Evolutionary conservation across 1,139 yeast genomes (phyloP), one percentile per base, ranked within the genome.

Genomic region (Ashbya aceris): DNA sequence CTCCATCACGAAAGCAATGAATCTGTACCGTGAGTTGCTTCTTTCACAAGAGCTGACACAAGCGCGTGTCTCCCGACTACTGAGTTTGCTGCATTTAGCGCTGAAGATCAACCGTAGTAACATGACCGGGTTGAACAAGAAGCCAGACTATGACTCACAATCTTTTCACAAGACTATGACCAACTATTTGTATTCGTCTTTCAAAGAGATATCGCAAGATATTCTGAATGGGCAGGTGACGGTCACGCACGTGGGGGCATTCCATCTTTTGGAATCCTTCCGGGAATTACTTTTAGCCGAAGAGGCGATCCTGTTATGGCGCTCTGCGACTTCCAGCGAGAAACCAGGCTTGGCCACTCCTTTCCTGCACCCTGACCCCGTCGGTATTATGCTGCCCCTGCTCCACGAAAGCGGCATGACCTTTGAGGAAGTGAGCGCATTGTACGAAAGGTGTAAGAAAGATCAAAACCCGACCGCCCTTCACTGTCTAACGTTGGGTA

Each of bases 331-430:
- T 46, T 58, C 61, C 40, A 61, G 62, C 11, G 43, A 54, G 41
- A 58, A 62, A 34, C 48, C 51, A 26, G 52, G 51, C 38, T 52
- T 61, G 9, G 49, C 56, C 3, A 54, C 54, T 35, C 51, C 65
- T 29, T 67, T 67, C 48, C 55, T 58, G 61, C 69, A 69, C 53
- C 83, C 78, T 48, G 68, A 68, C 46, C 83, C 83, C 12, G 76
- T 83, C 50, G 85, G 93, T 27, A 76, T 80, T 8, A 74, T 83
- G 30, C 70, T 85, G 55, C 87, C 87, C 28, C 70, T 82, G 34
- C 73, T 86, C 49, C 79, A 71, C 50, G 77, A 76, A 46, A 69
- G 74, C 41, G 78, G 82, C 38, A 73, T 81, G 43, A 65, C 74
- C 20, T 81, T 83, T 54, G 78, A 76, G 38, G 86, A 81, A 50